phyloP scores from a whole-genome alignment of 129 eudicot species.

The Tagetes patula region DNA sequence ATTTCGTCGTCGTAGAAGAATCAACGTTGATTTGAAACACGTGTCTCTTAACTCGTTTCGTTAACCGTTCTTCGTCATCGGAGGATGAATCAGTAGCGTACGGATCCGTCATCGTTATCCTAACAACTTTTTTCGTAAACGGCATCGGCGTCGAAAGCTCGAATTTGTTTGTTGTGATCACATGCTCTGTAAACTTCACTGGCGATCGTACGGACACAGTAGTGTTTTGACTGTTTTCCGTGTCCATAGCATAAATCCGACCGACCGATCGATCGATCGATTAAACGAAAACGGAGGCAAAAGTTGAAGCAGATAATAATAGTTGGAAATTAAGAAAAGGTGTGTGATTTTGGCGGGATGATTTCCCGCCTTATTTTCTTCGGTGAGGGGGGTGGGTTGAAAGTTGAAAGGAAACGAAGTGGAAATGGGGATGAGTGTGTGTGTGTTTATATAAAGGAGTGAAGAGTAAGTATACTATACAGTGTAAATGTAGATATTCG shows the following conservation, averaged over 20 bases:
- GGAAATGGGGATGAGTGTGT: not conserved
- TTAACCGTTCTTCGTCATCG: not conserved
- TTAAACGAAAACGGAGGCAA: not conserved
- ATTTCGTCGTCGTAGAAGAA: not conserved
- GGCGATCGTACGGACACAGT: conserved; percentile 30
- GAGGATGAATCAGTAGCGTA: conserved; percentile 66
- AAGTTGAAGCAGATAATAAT: not conserved
- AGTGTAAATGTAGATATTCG: not conserved
- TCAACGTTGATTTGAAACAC: conserved; percentile 41
- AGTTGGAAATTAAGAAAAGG: no score
- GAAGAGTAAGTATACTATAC: conserved; percentile 6
- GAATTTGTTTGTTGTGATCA: conserved; percentile 33
- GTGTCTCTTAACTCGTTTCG: conserved; percentile 40
- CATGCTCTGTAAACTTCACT: conserved; percentile 49
- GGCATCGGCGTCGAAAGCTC: not conserved
- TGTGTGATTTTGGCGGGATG: conserved; percentile 39
- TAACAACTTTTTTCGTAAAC: conserved; percentile 27
- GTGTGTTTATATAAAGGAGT: conserved; percentile 10
- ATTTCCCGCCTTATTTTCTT: conserved; percentile 26
- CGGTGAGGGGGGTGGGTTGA: not conserved
- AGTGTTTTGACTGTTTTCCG: not conserved
- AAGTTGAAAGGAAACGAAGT: conserved; percentile 19
- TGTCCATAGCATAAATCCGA: no score
- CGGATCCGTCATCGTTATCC: conserved; percentile 54
- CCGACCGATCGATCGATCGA: not conserved